These are phyloP conservation scores for Dictyostelium discoideum DNA, from an alignment of 78 protist genomes.

Conservation along the genomic window DNA sequence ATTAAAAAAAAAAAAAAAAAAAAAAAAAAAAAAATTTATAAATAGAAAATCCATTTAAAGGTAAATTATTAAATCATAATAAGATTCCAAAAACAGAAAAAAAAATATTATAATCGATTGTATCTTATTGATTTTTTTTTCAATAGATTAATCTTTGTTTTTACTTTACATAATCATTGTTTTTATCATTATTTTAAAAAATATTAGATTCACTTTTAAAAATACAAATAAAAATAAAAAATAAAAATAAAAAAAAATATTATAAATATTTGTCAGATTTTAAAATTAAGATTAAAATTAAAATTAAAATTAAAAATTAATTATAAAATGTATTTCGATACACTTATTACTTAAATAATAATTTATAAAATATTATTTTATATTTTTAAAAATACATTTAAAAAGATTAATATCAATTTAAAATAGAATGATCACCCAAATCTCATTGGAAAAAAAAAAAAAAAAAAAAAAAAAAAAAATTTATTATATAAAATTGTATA, in stretches of 20 bases:
- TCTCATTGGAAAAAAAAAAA: neutral
- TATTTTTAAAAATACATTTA: too few relatives aligned
- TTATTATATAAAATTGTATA: neutral
- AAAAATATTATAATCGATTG: neutral
- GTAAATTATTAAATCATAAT: neutral
- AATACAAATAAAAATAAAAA: neutral
- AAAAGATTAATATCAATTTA: neutral
- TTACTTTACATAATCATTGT: neutral
- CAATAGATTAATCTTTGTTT: neutral
- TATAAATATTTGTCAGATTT: neutral
- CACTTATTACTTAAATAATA: neutral
- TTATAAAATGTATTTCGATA: neutral
- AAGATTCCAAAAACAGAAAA: neutral
- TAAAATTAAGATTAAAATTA: too few relatives aligned
- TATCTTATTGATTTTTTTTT: neutral
- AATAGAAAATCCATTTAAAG: neutral
- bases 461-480: neutral
- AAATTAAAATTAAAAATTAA: too few relatives aligned
- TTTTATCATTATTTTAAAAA: neutral
- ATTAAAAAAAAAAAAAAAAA: neutral
- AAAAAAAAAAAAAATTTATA: neutral
- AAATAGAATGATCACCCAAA: neutral
- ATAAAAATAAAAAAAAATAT: neutral
- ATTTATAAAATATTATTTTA: too few relatives aligned
- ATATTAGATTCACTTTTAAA: neutral